Evolutionary conservation across 495 filamentous ascomycete species (phyloP).

Genomic region (Chaetomium fimeti): DNA sequence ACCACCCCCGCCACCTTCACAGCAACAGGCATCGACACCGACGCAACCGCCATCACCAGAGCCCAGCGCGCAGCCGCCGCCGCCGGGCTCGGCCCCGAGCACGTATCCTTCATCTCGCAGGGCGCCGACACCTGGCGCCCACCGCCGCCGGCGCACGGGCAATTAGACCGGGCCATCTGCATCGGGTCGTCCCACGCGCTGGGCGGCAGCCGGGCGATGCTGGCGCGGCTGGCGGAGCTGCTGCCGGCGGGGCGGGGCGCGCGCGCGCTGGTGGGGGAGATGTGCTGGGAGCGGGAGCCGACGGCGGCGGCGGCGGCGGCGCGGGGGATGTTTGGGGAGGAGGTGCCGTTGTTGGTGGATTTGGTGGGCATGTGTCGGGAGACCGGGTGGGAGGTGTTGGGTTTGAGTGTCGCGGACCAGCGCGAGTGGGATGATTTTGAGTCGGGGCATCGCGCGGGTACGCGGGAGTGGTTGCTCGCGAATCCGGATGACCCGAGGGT

Average conservation of each 20-base stretch:
- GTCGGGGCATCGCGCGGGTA: slow-evolving; percentile 2
- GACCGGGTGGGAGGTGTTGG: slow-evolving; percentile 10
- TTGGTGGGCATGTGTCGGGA: slow-evolving; percentile 6
- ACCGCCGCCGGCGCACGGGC: neutral
- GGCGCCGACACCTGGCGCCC: neutral
- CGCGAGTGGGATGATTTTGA: slow-evolving; percentile 12
- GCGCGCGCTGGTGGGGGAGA: slow-evolving; percentile 3
- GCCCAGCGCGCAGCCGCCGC: neutral
- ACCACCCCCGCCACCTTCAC: neutral
- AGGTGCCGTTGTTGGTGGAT: neutral
- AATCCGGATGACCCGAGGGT: neutral
- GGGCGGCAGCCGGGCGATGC: slow-evolving; percentile 1
- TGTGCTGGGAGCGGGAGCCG: slow-evolving; percentile 9
- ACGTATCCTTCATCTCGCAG: neutral
- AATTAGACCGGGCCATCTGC: neutral
- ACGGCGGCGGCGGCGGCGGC: slow-evolving; percentile 5
- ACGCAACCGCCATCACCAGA: neutral
- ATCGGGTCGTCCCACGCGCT: slow-evolving; percentile 4
- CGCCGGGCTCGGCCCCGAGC: neutral
- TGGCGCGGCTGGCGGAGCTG: neutral
- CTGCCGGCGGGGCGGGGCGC: neutral
- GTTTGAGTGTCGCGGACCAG: slow-evolving; percentile 5
- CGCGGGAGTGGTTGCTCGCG: slow-evolving; percentile 1
- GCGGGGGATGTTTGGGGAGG: neutral
- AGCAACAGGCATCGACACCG: slow-evolving; percentile 2